Evolutionary conservation across 2,329 filamentous ascomycete species (phyloP).

Genomic region (Pseudocercospora fuligena): DNA sequence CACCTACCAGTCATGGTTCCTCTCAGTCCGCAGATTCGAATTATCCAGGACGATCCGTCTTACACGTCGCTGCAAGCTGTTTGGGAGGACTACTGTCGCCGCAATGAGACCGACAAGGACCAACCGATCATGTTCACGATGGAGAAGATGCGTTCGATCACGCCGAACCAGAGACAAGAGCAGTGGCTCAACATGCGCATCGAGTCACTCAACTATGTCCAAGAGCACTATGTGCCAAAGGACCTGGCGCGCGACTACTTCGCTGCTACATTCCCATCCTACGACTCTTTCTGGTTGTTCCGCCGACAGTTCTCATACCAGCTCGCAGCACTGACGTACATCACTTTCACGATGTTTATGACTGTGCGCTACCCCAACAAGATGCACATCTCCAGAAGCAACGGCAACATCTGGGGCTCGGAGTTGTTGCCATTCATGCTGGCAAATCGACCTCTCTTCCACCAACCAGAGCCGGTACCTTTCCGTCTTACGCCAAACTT

Average conservation of each 20-base stretch:
- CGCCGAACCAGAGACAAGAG: constrained; percentile 62
- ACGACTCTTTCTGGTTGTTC: constrained; percentile 97
- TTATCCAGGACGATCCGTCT: constrained; percentile 93
- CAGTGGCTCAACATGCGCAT: constrained; percentile 58
- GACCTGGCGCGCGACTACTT: constrained; percentile 87
- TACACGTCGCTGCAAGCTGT: constrained; percentile 94
- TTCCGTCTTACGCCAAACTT: constrained; percentile 97
- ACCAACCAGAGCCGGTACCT: constrained; percentile 92
- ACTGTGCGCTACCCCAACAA: constrained; percentile 95
- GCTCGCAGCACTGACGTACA: constrained; percentile 91
- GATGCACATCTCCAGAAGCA: constrained; percentile 84
- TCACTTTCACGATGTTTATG: constrained; percentile 99
- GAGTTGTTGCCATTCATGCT: constrained; percentile 93
- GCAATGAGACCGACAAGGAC: constrained; percentile 86
- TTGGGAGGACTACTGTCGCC: constrained; percentile 94
- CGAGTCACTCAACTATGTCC: constrained; percentile 93
- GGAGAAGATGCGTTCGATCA: constrained; percentile 81
- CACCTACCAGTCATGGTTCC: constrained; percentile 95
- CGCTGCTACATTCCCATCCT: constrained; percentile 83
- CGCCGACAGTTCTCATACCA: constrained; percentile 96
- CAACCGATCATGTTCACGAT: constrained; percentile 94
- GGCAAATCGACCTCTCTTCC: constrained; percentile 81
- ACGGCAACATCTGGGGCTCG: constrained; percentile 94
- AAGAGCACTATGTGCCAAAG: constrained; percentile 88
- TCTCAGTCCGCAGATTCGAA: constrained; percentile 88